These are phyloP conservation scores for Blastomyces emzantsi DNA, from an alignment of 2,329 filamentous ascomycete genomes.

Conservation along the genomic window DNA sequence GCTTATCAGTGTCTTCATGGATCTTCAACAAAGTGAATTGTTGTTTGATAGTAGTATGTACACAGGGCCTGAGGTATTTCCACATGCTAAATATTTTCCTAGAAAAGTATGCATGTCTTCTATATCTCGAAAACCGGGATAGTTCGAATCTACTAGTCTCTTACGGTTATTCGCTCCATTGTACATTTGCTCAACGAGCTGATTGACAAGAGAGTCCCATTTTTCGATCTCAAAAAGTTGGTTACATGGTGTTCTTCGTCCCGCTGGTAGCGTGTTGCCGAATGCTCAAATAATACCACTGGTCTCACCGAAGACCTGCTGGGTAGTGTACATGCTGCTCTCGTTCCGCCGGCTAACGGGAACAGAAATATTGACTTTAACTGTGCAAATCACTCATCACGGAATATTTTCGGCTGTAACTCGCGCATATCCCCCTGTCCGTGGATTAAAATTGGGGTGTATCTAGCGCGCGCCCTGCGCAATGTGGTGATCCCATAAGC, in stretches of 20 bases:
- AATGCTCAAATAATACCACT: background rate
- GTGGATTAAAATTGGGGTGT: no score
- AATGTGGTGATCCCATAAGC: background rate
- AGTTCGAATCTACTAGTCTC: background rate
- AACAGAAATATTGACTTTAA: background rate
- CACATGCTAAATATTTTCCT: background rate
- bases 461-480: no score
- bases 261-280: background rate
- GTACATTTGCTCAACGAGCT: background rate
- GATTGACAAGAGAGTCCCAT: background rate
- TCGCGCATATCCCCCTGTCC: no score
- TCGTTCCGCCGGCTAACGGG: background rate
- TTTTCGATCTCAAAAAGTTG: background rate
- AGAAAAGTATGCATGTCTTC: background rate
- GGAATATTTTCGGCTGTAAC: background rate
- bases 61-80: background rate
- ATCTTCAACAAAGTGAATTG: background rate
- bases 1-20: background rate
- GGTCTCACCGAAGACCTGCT: background rate
- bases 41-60: background rate
- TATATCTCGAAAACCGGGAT: background rate
- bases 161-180: no score
- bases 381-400: background rate
- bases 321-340: background rate
- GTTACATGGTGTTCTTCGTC: background rate